Percentiles rank a stretch among this genome's conserved stretches.
Conservation (phyloP, 2,329 filamentous ascomycete genomes). For the Talaromyces sp. region DNA sequence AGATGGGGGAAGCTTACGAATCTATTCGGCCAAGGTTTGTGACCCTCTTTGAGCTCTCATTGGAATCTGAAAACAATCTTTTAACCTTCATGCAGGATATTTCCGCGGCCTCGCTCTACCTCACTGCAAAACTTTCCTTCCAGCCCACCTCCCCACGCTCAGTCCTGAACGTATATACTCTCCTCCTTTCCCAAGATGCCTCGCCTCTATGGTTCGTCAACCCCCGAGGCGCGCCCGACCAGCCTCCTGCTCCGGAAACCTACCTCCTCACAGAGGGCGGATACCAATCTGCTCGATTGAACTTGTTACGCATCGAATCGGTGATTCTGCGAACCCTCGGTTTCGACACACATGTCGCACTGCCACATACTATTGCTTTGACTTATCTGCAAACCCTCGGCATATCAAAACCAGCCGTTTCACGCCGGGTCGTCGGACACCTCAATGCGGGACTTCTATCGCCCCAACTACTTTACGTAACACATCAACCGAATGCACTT, state of each 20-base stretch:
- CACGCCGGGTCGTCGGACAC: conserved; percentile 70
- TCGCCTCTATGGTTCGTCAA: conserved; percentile 56
- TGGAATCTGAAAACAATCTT: not conserved
- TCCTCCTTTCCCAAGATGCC: conserved; percentile 66
- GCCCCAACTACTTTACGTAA: conserved; percentile 86
- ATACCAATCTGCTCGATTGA: conserved; percentile 66
- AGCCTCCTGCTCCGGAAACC: conserved; percentile 50
- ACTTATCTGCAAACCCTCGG: conserved; percentile 92
- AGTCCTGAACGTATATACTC: conserved; percentile 81
- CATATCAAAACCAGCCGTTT: conserved; percentile 62
- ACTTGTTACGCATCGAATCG: conserved; percentile 74
- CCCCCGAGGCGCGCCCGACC: conserved; percentile 27
- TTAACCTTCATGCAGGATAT: conserved; percentile 61
- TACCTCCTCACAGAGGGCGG: conserved; percentile 74
- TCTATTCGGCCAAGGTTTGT: conserved; percentile 47
- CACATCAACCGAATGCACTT: conserved; percentile 83
- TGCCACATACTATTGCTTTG: conserved; percentile 83
- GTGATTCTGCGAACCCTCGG: conserved; percentile 74
- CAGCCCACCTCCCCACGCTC: conserved; percentile 76
- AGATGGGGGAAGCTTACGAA: conserved; percentile 48
- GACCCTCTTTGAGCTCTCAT: not conserved
- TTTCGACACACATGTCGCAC: conserved; percentile 81
- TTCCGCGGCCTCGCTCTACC: conserved; percentile 79
- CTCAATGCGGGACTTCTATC: conserved; percentile 85
- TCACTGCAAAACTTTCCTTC: conserved; percentile 80